Evolutionary conservation across 768 basidiomycete genomes (phyloP), one percentile per base, ranked within the genome.

Genomic region (Lactarius quietus): DNA sequence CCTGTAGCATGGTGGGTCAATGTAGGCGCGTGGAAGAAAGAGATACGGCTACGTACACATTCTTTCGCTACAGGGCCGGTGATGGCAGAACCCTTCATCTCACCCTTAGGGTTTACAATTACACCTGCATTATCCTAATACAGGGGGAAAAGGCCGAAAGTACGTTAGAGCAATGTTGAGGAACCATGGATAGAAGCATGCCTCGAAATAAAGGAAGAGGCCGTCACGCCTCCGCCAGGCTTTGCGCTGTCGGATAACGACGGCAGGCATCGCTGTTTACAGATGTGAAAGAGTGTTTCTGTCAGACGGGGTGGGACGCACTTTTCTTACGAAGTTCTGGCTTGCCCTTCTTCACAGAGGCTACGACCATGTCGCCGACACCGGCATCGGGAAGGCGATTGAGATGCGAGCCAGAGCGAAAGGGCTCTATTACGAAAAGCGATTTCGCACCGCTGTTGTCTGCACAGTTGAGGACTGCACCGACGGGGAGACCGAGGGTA

Each of bases 391-490:
- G 97, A 67, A 98, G 84, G 79, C 97, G 86, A 86, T 98, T 98
- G 57, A 98, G 86, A 77, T 90, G 94, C 69, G 97, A 90, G 78
- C 97, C 97, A 77, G 91, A 92, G 60, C 95, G 92, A 75, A 87
- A 95, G 61, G 97, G 93, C 78, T 96, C 93, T 75, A 99, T 98
- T 75, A 98, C 76, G 80, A 81, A 97, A 70, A 97, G 84, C 63
- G 90, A 93, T 82, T 98, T 99, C 71, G 96, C 97, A 70, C 97
- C 97, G 74, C 92, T 93, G 88, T 99, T 99, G 83, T 99, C 97
- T 58, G 95, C 95, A 79, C 97, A 97, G 79, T 96, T 96, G 75
- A 97, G 82, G 69, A 97, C 94, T 71, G 94, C 94, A 70, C 93
- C 93, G 69, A 92, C 90, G 67, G 93, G 94, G 60, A 95, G 89